These are phyloP conservation scores for Hypoxylon sp. DNA, from an alignment of 2,329 filamentous ascomycete species.

Conservation along the genomic window DNA sequence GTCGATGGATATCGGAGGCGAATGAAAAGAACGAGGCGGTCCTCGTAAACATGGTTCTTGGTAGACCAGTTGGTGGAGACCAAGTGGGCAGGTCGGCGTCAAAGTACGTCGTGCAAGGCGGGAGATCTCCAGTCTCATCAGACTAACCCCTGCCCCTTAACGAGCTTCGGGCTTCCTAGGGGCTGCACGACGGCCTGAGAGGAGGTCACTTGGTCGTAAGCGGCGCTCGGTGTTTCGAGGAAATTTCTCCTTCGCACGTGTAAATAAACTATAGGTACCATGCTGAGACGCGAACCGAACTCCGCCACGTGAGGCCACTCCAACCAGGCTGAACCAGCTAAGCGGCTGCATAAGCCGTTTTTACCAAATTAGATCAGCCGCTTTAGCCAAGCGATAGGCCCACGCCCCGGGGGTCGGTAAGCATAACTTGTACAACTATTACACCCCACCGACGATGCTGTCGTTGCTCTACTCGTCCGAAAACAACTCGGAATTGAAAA, in stretches of 20 bases:
- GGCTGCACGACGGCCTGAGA: constrained; percentile 42
- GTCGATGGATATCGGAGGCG: constrained; percentile 18
- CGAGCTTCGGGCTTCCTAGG: constrained; percentile 30
- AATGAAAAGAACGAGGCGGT: constrained; percentile 21
- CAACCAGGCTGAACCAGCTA: constrained; percentile 43
- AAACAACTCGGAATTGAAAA: constrained; percentile 28
- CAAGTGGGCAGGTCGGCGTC: constrained; percentile 34
- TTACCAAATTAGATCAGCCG: constrained; percentile 35
- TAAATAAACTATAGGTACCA: constrained; percentile 38
- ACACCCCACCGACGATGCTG: constrained; percentile 39
- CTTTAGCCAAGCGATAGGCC: constrained; percentile 5
- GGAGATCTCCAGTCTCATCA: constrained; percentile 25
- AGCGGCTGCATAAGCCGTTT: constrained; percentile 35
- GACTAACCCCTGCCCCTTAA: constrained; percentile 19
- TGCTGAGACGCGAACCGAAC: constrained; percentile 39
- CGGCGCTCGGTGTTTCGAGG: constrained; percentile 23
- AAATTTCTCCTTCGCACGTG: constrained; percentile 31
- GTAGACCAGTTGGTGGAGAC: constrained; percentile 30
- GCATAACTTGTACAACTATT: constrained; percentile 35
- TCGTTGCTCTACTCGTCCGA: constrained; percentile 38
- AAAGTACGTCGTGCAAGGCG: constrained; percentile 15
- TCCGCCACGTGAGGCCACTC: constrained; percentile 42
- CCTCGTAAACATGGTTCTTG: constrained; percentile 16
- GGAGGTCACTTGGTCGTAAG: constrained; percentile 33
- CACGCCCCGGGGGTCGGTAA: constrained; percentile 26